These are phyloP conservation scores for Aegle marmelos DNA, from an alignment of 345 rosid genomes.

Conservation along the genomic window DNA sequence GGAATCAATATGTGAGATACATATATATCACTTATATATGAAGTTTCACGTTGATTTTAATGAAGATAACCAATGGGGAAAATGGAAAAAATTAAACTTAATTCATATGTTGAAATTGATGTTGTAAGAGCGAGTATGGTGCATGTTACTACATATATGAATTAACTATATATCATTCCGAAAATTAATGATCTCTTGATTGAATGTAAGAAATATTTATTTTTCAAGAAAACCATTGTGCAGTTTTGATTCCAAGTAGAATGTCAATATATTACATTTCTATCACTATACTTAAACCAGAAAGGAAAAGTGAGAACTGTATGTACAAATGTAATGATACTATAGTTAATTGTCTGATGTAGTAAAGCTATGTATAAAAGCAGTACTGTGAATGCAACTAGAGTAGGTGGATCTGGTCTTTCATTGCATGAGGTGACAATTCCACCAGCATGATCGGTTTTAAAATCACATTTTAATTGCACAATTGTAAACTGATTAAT, in stretches of 20 bases:
- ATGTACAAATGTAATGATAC: background rate
- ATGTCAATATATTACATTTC: background rate
- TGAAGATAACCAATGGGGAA: background rate
- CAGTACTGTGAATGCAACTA: background rate
- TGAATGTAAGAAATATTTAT: background rate
- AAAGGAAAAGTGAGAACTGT: background rate
- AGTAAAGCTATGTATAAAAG: background rate
- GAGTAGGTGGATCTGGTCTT: slow-evolving; percentile 12
- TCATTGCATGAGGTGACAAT: background rate
- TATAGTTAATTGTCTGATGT: background rate
- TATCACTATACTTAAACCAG: background rate
- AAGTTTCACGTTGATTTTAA: background rate
- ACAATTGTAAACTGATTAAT: background rate
- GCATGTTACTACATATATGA: background rate
- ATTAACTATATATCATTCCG: background rate
- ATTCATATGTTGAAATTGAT: background rate
- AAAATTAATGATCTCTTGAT: background rate
- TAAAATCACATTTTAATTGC: background rate
- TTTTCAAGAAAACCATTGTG: background rate
- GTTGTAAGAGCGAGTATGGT: background rate
- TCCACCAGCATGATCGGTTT: slow-evolving; percentile 4
- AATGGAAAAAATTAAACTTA: background rate
- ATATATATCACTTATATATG: no score
- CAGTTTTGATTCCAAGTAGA: background rate
- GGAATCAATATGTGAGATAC: background rate